phyloP scores from a whole-genome alignment of 176 grass and related monocot genomes.

The Triticum dicoccoides region DNA sequence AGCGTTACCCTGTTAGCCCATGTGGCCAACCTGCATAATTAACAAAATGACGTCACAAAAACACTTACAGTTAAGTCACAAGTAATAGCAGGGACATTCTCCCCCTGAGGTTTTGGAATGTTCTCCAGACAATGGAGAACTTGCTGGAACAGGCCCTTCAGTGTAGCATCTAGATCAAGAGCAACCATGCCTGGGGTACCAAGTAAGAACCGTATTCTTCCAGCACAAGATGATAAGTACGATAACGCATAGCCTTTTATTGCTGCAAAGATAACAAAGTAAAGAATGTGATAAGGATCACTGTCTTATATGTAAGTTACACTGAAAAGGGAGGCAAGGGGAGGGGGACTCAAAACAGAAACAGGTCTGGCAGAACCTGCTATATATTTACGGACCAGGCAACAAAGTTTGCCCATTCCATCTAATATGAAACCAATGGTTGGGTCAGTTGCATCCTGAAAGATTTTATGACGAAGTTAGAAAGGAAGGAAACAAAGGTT shows the following conservation, averaged over 20 bases:
- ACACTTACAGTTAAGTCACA: constrained; percentile 73
- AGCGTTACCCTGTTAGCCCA: not conserved
- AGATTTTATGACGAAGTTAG: constrained; percentile 33
- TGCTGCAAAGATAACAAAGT: constrained; percentile 53
- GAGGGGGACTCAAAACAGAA: not conserved
- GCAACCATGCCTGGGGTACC: constrained; percentile 98
- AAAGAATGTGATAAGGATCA: constrained; percentile 5
- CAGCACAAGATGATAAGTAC: constrained; percentile 85
- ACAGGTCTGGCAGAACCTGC: constrained; percentile 58
- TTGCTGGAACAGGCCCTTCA: constrained; percentile 94
- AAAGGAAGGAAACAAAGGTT: constrained; percentile 6
- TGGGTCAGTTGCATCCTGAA: constrained; percentile 91
- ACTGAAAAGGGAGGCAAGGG: too few species aligned
- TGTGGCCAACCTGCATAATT: not conserved
- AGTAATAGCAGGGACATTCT: constrained; percentile 66
- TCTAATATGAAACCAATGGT: constrained; percentile 94
- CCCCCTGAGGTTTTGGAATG: constrained; percentile 87
- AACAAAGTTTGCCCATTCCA: constrained; percentile 92
- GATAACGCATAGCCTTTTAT: constrained; percentile 97
- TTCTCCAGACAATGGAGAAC: constrained; percentile 93
- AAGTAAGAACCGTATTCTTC: constrained; percentile 95
- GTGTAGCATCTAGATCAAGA: constrained; percentile 86
- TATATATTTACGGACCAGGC: constrained; percentile 93
- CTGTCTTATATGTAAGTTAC: not conserved
- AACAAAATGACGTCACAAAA: not conserved